A percentile compares a stretch with the other conserved stretches of the same genome.
Evolutionary conservation across 805 yeast genomes (phyloP).

Genomic region (Candida orba): DNA sequence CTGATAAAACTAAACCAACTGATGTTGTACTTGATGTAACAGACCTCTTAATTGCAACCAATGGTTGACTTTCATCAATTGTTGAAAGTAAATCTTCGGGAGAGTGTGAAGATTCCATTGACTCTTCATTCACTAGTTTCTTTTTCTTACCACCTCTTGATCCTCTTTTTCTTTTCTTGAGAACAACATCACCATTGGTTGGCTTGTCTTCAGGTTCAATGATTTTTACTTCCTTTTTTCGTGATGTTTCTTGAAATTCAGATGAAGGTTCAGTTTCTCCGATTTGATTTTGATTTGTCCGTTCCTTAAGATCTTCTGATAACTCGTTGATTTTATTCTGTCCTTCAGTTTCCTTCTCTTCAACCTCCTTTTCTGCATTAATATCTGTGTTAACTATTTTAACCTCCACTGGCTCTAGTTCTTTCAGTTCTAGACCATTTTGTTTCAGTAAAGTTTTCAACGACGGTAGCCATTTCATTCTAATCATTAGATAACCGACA

Average conservation of each 20-base stretch:
- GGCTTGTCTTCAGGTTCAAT: slow-evolving; percentile 24
- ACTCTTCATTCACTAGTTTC: slow-evolving; percentile 5
- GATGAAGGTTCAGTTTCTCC: background rate
- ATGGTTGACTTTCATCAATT: background rate
- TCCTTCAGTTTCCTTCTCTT: background rate
- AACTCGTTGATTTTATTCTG: too few species aligned
- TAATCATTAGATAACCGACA: slow-evolving; percentile 23
- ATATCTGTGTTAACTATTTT: background rate
- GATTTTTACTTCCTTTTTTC: slow-evolving; percentile 22
- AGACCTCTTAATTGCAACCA: background rate
- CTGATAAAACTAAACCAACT: slow-evolving; percentile 53
- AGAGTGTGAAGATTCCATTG: background rate
- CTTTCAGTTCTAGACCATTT: slow-evolving; percentile 26
- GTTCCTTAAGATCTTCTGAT: too few species aligned
- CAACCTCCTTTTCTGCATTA: background rate
- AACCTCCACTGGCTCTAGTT: slow-evolving; percentile 15
- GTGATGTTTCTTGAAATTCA: slow-evolving; percentile 1
- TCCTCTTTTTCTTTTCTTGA: slow-evolving; percentile 74
- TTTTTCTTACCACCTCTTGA: slow-evolving; percentile 74
- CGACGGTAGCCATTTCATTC: slow-evolving; percentile 27
- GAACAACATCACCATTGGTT: slow-evolving; percentile 17
- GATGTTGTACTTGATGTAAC: slow-evolving; percentile 1
- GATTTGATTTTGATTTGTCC: too few species aligned
- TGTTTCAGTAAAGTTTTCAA: slow-evolving; percentile 25
- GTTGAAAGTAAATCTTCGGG: background rate